Base-by-base conservation (phyloP, 768 basidiomycete genomes). In the Nidularia pulvinata region DNA sequence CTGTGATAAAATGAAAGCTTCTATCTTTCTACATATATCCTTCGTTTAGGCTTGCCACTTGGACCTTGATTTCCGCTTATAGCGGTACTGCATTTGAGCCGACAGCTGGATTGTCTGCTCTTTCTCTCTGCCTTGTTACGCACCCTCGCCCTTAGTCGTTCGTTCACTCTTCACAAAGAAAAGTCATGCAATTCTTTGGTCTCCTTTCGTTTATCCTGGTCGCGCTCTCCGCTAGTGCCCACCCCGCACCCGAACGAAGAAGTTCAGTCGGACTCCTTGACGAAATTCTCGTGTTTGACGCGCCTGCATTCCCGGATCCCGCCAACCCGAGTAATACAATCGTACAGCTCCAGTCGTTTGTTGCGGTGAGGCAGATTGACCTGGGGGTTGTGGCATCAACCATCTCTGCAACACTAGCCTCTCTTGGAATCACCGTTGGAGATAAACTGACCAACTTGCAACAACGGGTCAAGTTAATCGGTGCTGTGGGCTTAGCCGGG, bases 251-350 rank as follows among this genome's bases (percentile, higher is more conserved):
- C 16, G 37, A 10, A 10, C 37, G 37, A 10, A 39, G 10, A 10
- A 10, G 37, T 39, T 58, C 62, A 4, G 54, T 66, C 16, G 58
- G 58, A 35, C 11, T 65, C 16, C 54, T 69, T 13, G 69, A 76
- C 57, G 62, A 69, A 39, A 62, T 74, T 36, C 59, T 76, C 32
- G 62, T 76, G 13, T 71, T 76, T 55, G 74, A 77, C 49, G 70
- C 72, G 2, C 69, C 71, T 5, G 74, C 71, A 2, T 75, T 74
- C 48, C 65, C 69, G 6, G 70, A 74, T 52, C 69, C 72, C 4
- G 49, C 60, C 37, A 66, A 75, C 39, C 57, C 65, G 0, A 61
- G 55, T 7, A 65, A 67, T 45, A 72, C 69, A 25, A 57, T 71
- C 25, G 67, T 66, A 14, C 51, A 63, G 36, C 55, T 75, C 1